Evolutionary conservation across 805 yeast species (phyloP), one percentile per base, ranked within the genome.

Genomic region (Suhomyces tanzawaensis): DNA sequence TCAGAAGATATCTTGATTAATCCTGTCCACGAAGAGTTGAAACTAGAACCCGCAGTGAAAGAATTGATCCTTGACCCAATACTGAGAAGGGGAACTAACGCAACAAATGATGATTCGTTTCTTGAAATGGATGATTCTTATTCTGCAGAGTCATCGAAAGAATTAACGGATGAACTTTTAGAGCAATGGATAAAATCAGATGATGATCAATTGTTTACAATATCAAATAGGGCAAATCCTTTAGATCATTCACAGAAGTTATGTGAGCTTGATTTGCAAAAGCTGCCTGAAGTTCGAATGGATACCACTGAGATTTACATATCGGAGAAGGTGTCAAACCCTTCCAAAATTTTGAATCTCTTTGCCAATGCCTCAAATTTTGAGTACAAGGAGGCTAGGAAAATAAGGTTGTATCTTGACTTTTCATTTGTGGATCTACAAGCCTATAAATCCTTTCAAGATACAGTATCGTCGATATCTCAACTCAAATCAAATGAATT

Each of bases 1-100:
- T n/a, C n/a, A 11, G 29, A 36, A 29, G 31, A 24, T 13, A 21
- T 30, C 13, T 27, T 38, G 21, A 24, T 24, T n/a, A 33, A 38
- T 24, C 41, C 41, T 13, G 37, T 38, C 7, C 41, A 38, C 13
- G 37, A 38, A 23, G 36, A 38, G 21, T 34, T 38, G 31, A 38
- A 38, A 27, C 21, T 38, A 25, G 37, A 38, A 3, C 34, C 41
- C 9, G 12, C 23, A 5, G 41, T 38, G 8, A 38, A 38, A 31
- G 41, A 38, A 23, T 29, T 38, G 7, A 35, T 19, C 9, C 38
- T 35, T n/a, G 33, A 35, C 22, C 32, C 38, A 4, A 18, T 35
- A 3, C 38, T 35, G 29, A 35, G 38, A 29, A 35, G 33, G 29
- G 18, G 22, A n/a, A 21, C 38, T 5, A 35, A 28, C 12, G 29